A percentile compares a stretch with the other conserved stretches of the same genome.
phyloP scores from a whole-genome alignment of 1,284 basidiomycete genomes.

The Peniophora sp. region DNA sequence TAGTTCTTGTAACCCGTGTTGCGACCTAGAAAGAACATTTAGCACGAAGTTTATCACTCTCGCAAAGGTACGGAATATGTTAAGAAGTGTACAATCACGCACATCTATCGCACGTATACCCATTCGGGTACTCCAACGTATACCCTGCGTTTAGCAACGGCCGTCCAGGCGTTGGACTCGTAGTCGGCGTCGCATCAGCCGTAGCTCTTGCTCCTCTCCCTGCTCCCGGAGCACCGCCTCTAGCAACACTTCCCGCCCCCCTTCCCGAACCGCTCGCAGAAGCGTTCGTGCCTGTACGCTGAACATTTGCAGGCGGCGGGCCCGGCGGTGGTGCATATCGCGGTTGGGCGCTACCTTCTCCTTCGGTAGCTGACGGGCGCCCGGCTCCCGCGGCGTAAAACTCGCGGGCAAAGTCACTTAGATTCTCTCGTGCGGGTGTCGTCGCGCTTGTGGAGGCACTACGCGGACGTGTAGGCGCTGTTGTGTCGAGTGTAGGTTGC shows the following conservation, averaged over 20 bases:
- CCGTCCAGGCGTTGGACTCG: conserved; percentile 52
- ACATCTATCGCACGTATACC: conserved; percentile 59
- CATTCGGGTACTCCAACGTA: conserved; percentile 60
- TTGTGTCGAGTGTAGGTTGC: too few species aligned
- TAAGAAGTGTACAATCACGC: conserved; percentile 15
- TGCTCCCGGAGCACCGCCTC: not conserved
- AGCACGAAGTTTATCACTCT: not conserved
- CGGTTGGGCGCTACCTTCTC: not conserved
- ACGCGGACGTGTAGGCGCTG: not conserved
- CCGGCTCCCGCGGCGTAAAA: conserved; percentile 41
- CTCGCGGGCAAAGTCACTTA: conserved; percentile 49
- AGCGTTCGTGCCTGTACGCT: conserved; percentile 6
- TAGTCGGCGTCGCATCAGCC: conserved; percentile 55
- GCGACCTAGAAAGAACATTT: conserved; percentile 35
- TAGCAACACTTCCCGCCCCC: not conserved
- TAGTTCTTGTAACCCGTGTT: conserved; percentile 66
- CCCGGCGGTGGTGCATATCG: conserved; percentile 19
- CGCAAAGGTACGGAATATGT: too few species aligned
- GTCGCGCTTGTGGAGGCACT: not conserved
- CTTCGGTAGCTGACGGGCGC: conserved; percentile 4
- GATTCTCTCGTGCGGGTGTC: not conserved
- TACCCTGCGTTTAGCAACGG: conserved; percentile 52
- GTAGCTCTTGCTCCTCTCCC: conserved; percentile 7
- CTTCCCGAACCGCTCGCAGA: conserved; percentile 1
- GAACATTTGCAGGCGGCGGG: conserved; percentile 14